Evolutionary conservation across 1,284 basidiomycete species (phyloP).

Genomic region (Xanthoconium separans): DNA sequence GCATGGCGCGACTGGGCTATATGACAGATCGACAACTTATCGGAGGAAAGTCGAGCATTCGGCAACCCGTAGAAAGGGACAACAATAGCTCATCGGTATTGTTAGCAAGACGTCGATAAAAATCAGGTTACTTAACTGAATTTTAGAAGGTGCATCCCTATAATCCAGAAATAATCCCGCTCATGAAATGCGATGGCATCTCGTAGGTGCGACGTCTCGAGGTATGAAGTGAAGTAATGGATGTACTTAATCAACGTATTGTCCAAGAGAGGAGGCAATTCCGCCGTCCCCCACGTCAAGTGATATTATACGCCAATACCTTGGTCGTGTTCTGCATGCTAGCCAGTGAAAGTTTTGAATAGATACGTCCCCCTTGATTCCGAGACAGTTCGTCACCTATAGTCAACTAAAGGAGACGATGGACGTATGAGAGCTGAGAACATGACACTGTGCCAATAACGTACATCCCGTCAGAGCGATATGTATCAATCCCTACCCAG

Average conservation of each 20-base stretch:
- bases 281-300: no score
- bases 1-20: slow-evolving; percentile 52
- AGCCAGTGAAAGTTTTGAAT: no score
- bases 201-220: not conserved
- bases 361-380: slow-evolving; percentile 69
- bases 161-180: not conserved
- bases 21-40: slow-evolving; percentile 54
- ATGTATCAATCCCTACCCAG: slow-evolving; percentile 23
- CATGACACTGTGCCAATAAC: no score
- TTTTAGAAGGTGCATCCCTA: slow-evolving; percentile 23
- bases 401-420: slow-evolving; percentile 38
- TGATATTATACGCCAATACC: slow-evolving; percentile 48
- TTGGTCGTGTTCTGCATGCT: not conserved
- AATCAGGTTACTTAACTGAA: slow-evolving; percentile 45
- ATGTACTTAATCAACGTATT: slow-evolving; percentile 41
- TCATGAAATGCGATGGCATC: no score
- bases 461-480: slow-evolving; percentile 53
- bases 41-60: not conserved
- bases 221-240: not conserved
- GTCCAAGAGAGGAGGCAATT: no score
- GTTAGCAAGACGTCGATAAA: slow-evolving; percentile 45
- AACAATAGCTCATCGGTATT: slow-evolving; percentile 38
- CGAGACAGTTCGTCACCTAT: slow-evolving; percentile 68
- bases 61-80: not conserved
- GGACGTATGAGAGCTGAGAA: not conserved